phyloP scores from a whole-genome alignment of 2,329 filamentous ascomycete species.

The Xylariaceae sp. region DNA sequence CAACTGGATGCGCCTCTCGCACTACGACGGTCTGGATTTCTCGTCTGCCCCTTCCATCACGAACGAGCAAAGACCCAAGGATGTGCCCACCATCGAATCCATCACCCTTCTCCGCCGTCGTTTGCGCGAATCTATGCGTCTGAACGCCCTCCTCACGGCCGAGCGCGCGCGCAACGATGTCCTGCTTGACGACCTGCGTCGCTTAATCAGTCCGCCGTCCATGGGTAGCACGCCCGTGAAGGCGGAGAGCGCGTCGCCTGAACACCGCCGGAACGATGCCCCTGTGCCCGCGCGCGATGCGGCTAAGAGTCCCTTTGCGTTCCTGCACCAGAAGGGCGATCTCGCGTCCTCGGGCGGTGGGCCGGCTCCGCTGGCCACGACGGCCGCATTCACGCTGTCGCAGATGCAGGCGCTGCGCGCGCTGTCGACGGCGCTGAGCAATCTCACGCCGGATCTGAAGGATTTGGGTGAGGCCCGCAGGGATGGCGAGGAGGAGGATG shows the following conservation, averaged over 20 bases:
- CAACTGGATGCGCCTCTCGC: constrained; percentile 72
- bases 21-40: constrained; percentile 70
- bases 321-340: constrained; percentile 50
- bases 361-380: constrained; percentile 59
- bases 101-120: constrained; percentile 68
- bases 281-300: background rate
- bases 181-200: constrained; percentile 31
- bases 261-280: background rate
- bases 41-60: constrained; percentile 9
- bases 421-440: constrained; percentile 55
- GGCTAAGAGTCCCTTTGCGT: constrained; percentile 42
- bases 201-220: constrained; percentile 24
- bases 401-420: constrained; percentile 75
- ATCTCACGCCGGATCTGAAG: constrained; percentile 59
- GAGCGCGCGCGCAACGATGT: constrained; percentile 42
- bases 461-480: background rate
- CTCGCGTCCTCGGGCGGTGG: constrained; percentile 47
- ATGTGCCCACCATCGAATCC: constrained; percentile 55
- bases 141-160: constrained; percentile 54
- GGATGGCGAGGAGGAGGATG: constrained; percentile 26
- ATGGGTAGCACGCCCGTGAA: constrained; percentile 10
- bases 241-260: constrained; percentile 27
- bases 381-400: constrained; percentile 71
- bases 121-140: constrained; percentile 50
- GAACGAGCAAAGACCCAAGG: background rate